Percentiles rank a stretch among this genome's conserved stretches.
phyloP scores from a whole-genome alignment of 345 rosid species.

The Bruguiera sexangula region DNA sequence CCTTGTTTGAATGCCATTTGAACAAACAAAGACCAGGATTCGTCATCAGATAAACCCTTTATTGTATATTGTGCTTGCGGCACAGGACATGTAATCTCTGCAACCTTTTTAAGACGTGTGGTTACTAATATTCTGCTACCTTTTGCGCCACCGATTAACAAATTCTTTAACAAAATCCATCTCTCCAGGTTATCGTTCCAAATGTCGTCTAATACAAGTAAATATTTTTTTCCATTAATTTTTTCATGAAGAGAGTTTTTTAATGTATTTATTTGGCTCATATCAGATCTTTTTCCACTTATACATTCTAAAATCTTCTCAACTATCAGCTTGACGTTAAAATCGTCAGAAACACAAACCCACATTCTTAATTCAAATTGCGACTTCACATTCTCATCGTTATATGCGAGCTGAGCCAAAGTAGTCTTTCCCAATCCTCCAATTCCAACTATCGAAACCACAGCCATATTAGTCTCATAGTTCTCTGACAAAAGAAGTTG shows the following conservation, averaged over 20 bases:
- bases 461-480: no score
- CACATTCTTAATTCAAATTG: not conserved
- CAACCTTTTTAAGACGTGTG: constrained; percentile 17
- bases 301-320: no score
- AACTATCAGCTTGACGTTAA: no score
- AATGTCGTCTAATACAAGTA: no score
- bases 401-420: not conserved
- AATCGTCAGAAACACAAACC: not conserved
- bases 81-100: constrained; percentile 5
- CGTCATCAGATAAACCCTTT: not conserved
- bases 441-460: no score
- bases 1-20: constrained; percentile 10
- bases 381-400: not conserved
- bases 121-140: constrained; percentile 28
- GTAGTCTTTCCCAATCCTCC: no score
- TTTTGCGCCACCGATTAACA: not conserved
- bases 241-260: no score
- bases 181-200: not conserved
- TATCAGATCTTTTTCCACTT: no score
- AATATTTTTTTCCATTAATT: no score
- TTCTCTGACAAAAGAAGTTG: no score
- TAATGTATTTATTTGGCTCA: no score
- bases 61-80: not conserved
- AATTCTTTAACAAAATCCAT: constrained; percentile 7
- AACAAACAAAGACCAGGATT: constrained; percentile 22